A percentile compares a stretch with the other conserved stretches of the same genome.
Conservation (phyloP, 371 early-diverging fungal genomes). For the Mortierella sp. region DNA sequence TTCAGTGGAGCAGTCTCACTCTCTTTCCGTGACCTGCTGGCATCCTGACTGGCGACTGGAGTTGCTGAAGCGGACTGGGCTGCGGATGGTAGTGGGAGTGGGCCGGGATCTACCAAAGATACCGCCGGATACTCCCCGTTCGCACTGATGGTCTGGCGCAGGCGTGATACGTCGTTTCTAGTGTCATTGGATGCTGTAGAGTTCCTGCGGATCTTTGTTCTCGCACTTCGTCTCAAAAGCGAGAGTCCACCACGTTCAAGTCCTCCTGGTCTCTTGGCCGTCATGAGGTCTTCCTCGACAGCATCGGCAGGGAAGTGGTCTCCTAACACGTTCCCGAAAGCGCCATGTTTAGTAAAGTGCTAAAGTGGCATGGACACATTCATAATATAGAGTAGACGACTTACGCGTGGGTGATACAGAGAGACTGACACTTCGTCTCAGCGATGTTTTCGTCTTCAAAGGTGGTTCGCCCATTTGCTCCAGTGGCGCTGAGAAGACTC, state of each 20-base stretch:
- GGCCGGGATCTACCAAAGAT: slow-evolving; percentile 46
- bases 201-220: slow-evolving; percentile 50
- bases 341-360: not conserved
- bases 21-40: slow-evolving; percentile 3
- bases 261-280: slow-evolving; percentile 26
- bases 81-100: slow-evolving; percentile 27
- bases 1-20: slow-evolving; percentile 25
- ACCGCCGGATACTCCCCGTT: slow-evolving; percentile 46
- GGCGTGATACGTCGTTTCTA: slow-evolving; percentile 25
- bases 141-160: slow-evolving; percentile 24
- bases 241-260: slow-evolving; percentile 39
- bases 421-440: slow-evolving; percentile 43
- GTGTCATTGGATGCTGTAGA: slow-evolving; percentile 44
- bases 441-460: slow-evolving; percentile 38
- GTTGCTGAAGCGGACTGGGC: not conserved
- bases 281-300: slow-evolving; percentile 30
- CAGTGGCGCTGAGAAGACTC: slow-evolving; percentile 26
- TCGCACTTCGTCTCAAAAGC: slow-evolving; percentile 39
- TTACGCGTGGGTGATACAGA: slow-evolving; percentile 47
- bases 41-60: not conserved
- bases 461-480: slow-evolving; percentile 47
- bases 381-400: not conserved
- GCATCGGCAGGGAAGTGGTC: slow-evolving; percentile 22
- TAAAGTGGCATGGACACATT: not conserved
- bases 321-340: slow-evolving; percentile 6